Base-by-base conservation (phyloP, 495 filamentous ascomycete species). In the Aspergillus nanangensis region DNA sequence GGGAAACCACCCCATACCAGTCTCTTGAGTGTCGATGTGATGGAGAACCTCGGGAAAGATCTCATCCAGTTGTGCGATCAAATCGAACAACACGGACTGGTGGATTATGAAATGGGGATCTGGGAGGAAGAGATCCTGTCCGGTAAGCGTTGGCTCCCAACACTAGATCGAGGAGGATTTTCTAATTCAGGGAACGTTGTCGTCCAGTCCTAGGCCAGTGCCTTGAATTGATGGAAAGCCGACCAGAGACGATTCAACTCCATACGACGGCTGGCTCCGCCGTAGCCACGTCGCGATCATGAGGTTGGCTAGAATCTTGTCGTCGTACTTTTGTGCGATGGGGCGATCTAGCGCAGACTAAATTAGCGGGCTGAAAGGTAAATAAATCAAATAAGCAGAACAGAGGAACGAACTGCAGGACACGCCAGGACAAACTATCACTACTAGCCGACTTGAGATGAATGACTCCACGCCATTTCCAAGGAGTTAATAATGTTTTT, bases 81-180 rank as follows among this genome's bases (percentile, higher is more conserved):
- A 29, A 75, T 98, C 44, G 93, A 96, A 59, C 80, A 82, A 44
- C 81, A 94, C 54, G 93, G 93, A 13, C 69, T 98, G 20, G 92
- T 98, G 5, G 93, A 98, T 67, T 98, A 96, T 62, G 85, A 97
- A 56, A 93, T 95, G 70, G 93, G 93, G 3, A 87, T 97, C 36
- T 92, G 88, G 80, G 93, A 97, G 64, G 91, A 96, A 61, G 85
- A 87, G 53, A 96, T 98, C 52, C 76, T 95, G 37, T 78, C 76
- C 41, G 76, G 90, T 93, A 75, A 55, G 88, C 74, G 37, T 39
- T 8, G 21, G 18, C 15, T 20, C n/a, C n/a, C n/a, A n/a, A n/a
- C n/a, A 24, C 33, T n/a, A 8, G 22, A 17, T 36, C 8, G 31
- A 19, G 4, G 10, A 15, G 17, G 8, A 1, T 22, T 9, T 18